A percentile compares a stretch with the other conserved stretches of the same genome.
Conservation (phyloP, 768 basidiomycete genomes). For the Kwoniella sp. region DNA sequence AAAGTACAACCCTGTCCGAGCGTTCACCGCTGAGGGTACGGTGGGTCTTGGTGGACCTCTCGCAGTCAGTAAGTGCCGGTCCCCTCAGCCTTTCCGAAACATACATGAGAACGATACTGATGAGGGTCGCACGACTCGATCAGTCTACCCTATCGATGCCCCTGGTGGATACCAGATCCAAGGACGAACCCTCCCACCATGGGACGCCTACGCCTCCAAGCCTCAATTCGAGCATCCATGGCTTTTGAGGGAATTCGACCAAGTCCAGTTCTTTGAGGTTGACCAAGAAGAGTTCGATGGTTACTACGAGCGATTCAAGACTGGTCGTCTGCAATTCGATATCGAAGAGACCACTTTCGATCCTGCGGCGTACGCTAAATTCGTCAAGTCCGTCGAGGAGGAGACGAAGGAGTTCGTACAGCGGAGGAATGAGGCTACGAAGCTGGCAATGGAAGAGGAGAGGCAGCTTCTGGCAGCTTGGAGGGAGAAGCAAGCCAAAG, state of each 20-base stretch:
- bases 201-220: constrained; percentile 60
- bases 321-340: constrained; percentile 51
- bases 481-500: constrained; percentile 40
- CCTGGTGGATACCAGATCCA: constrained; percentile 67
- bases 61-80: constrained; percentile 59
- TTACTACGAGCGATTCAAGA: constrained; percentile 34
- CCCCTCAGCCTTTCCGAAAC: too few relatives aligned
- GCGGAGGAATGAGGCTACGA: constrained; percentile 51
- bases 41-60: constrained; percentile 71
- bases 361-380: constrained; percentile 60
- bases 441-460: constrained; percentile 57
- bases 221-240: constrained; percentile 61
- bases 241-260: constrained; percentile 67
- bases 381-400: constrained; percentile 58
- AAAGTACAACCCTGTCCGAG: constrained; percentile 75
- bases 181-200: constrained; percentile 66
- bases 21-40: constrained; percentile 69
- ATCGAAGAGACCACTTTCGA: constrained; percentile 63
- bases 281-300: constrained; percentile 59
- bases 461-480: constrained; percentile 58
- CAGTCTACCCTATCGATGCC: constrained; percentile 39
- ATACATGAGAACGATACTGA: too few relatives aligned
- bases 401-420: constrained; percentile 59
- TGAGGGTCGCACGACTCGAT: too few relatives aligned
- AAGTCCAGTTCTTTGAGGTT: constrained; percentile 62